phyloP scores from a whole-genome alignment of 768 basidiomycete genomes.

The Amanita inopinata region DNA sequence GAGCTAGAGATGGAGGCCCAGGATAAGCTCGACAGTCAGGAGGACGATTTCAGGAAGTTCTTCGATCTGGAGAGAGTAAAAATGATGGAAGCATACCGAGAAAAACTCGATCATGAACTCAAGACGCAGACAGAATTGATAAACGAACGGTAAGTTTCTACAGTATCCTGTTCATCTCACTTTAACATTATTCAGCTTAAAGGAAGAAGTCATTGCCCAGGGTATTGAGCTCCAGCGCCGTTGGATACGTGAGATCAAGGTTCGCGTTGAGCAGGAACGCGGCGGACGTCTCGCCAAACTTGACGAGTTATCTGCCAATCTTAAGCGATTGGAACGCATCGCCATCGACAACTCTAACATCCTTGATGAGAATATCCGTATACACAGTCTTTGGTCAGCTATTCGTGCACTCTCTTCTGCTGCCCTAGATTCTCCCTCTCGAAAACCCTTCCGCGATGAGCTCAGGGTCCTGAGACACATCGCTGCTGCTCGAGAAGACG shows the following conservation, averaged over 20 bases:
- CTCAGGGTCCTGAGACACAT: conserved; percentile 75
- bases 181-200: conserved; percentile 43
- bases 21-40: conserved; percentile 77
- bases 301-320: conserved; percentile 80
- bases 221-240: conserved; percentile 95
- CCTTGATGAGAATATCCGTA: conserved; percentile 87
- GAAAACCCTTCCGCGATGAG: conserved; percentile 84
- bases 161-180: neutral
- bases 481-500: conserved; percentile 61
- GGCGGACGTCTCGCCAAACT: conserved; percentile 92
- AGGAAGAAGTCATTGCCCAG: conserved; percentile 91
- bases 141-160: conserved; percentile 69
- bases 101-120: conserved; percentile 79
- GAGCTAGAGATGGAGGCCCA: conserved; percentile 81
- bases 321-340: conserved; percentile 87
- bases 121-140: conserved; percentile 85
- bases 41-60: conserved; percentile 75
- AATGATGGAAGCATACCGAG: conserved; percentile 71
- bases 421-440: conserved; percentile 53
- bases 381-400: conserved; percentile 90
- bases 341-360: conserved; percentile 85
- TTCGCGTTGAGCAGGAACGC: conserved; percentile 92
- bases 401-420: conserved; percentile 67
- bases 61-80: conserved; percentile 70
- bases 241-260: conserved; percentile 95